Conservation (phyloP, 2,329 filamentous ascomycete species). For the Dactylellina cionopaga region DNA sequence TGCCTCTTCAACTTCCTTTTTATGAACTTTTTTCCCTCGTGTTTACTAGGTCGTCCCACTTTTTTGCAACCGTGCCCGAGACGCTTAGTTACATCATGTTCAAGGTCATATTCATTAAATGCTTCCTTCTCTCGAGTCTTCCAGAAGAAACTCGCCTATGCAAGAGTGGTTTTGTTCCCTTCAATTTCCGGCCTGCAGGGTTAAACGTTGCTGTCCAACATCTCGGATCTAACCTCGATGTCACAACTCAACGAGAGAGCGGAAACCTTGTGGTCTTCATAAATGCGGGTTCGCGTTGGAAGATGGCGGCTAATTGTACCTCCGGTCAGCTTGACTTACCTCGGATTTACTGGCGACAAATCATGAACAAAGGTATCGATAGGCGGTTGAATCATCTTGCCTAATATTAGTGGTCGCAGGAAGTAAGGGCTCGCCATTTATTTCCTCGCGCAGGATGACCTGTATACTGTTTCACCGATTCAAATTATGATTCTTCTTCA, state of each 20-base stretch:
- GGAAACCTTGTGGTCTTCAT: conserved; percentile 43
- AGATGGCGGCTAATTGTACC: conserved; percentile 48
- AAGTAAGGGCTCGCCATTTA: conserved; percentile 7
- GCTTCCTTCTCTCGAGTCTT: conserved; percentile 27
- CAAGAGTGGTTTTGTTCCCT: conserved; percentile 35
- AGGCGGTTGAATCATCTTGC: conserved; percentile 19
- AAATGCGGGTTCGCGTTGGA: not conserved
- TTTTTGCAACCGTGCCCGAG: conserved; percentile 40
- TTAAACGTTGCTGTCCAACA: conserved; percentile 25
- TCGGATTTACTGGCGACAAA: conserved; percentile 24
- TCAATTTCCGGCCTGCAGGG: conserved; percentile 38
- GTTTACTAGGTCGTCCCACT: conserved; percentile 33
- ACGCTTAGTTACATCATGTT: conserved; percentile 32
- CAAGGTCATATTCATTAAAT: conserved; percentile 22
- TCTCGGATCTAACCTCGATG: conserved; percentile 41
- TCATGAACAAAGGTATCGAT: not conserved
- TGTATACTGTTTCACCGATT: conserved; percentile 39
- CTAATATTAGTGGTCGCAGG: conserved; percentile 24
- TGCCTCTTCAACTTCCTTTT: conserved; percentile 42
- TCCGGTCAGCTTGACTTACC: conserved; percentile 12
- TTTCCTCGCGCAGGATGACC: conserved; percentile 16
- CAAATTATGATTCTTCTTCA: not conserved
- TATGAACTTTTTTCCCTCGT: conserved; percentile 23
- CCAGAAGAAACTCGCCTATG: conserved; percentile 48
- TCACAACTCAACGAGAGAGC: not conserved